Evolutionary conservation across 805 yeast genomes (phyloP).

Genomic region (Metschnikowia similis): DNA sequence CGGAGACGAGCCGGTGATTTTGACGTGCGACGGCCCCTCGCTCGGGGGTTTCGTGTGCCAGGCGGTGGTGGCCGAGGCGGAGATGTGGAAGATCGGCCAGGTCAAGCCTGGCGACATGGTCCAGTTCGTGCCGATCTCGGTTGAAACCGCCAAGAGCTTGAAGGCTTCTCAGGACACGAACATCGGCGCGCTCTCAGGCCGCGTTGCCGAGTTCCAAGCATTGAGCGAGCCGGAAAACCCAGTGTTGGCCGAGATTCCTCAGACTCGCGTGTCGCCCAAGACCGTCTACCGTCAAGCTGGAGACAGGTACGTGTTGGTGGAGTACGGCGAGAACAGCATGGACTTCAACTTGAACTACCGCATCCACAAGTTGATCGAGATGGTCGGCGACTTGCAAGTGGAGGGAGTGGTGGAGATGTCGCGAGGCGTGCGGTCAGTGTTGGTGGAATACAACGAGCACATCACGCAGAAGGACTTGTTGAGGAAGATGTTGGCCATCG

Average conservation of each 20-base stretch:
- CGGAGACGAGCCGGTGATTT: conserved; percentile 96
- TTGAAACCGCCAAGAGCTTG: conserved; percentile 62
- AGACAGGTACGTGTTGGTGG: conserved; percentile 86
- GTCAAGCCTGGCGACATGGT: conserved; percentile 90
- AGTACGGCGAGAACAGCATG: conserved; percentile 86
- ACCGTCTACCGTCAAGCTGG: conserved; percentile 95
- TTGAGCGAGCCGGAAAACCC: conserved; percentile 57
- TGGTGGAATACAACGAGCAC: conserved; percentile 75
- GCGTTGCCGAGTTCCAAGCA: conserved; percentile 26
- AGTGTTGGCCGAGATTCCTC: conserved; percentile 51
- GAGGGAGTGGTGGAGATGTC: conserved; percentile 92
- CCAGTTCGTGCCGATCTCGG: conserved; percentile 72
- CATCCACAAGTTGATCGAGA: conserved; percentile 73
- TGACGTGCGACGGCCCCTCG: conserved; percentile 97
- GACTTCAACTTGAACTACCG: conserved; percentile 83
- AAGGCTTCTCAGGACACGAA: conserved; percentile 56
- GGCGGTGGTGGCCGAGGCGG: conserved; percentile 93
- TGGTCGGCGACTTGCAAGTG: conserved; percentile 62
- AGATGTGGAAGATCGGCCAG: conserved; percentile 98
- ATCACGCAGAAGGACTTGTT: conserved; percentile 62
- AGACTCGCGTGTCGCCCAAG: conserved; percentile 51
- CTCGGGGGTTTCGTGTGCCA: conserved; percentile 97
- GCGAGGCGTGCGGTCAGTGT: conserved; percentile 92
- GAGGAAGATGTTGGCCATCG: conserved; percentile 65
- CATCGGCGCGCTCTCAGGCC: conserved; percentile 45